Percentiles rank a stretch among this genome's conserved stretches.
These are phyloP conservation scores for Cichorium intybus DNA, from an alignment of 140 eudicot species.

Conservation along the genomic window DNA sequence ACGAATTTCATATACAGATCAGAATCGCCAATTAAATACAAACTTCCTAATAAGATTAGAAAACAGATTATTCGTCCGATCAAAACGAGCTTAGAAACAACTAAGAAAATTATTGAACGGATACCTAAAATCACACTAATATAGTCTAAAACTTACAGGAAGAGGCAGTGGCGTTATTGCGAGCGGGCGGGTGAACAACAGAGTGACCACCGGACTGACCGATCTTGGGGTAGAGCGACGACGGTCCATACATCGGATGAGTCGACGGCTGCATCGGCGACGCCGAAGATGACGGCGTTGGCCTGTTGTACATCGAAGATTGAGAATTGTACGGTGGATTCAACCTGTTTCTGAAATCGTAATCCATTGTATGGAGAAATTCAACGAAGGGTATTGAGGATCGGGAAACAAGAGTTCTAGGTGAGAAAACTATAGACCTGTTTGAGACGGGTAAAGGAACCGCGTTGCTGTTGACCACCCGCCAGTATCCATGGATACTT, in stretches of 20 bases:
- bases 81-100: constrained; percentile 11
- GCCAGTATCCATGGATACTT: background rate
- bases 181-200: constrained; percentile 31
- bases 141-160: constrained; percentile 36
- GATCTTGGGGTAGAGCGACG: constrained; percentile 62
- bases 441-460: background rate
- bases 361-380: constrained; percentile 48
- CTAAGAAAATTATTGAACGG: background rate
- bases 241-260: constrained; percentile 48
- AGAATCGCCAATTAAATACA: background rate
- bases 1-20: background rate
- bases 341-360: constrained; percentile 70
- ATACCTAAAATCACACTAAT: background rate
- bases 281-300: constrained; percentile 19
- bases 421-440: background rate
- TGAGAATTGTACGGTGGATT: constrained; percentile 48
- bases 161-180: constrained; percentile 41
- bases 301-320: constrained; percentile 34
- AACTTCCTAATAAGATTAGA: background rate
- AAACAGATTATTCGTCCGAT: constrained; percentile 1
- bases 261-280: constrained; percentile 21
- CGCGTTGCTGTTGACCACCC: background rate
- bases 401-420: background rate
- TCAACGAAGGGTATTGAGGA: background rate
- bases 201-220: constrained; percentile 52